Evolutionary conservation across 352 stramenopile species (phyloP).

Genomic region (Phytopythium chamaehyphon): DNA sequence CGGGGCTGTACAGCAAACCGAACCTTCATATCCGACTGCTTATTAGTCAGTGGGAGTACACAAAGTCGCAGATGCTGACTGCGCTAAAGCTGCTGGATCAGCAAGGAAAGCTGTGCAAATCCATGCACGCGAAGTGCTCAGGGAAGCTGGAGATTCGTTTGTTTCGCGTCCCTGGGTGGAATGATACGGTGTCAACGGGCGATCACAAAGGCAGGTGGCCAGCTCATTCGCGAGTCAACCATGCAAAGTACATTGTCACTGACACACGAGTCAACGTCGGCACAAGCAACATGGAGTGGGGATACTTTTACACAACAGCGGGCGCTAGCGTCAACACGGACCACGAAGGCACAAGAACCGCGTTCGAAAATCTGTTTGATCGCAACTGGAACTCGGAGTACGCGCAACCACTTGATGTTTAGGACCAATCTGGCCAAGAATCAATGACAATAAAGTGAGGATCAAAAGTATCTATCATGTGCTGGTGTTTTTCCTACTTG

Average conservation of each 20-base stretch:
- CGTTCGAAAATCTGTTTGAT: constrained; percentile 61
- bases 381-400: constrained; percentile 79
- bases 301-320: constrained; percentile 84
- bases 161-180: constrained; percentile 72
- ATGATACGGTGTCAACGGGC: constrained; percentile 46
- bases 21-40: constrained; percentile 54
- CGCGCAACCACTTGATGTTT: constrained; percentile 26
- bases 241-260: constrained; percentile 84
- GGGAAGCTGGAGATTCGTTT: constrained; percentile 65
- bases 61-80: constrained; percentile 46
- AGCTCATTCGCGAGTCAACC: constrained; percentile 73
- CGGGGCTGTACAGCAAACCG: constrained; percentile 46
- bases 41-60: constrained; percentile 79
- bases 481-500: constrained; percentile 24
- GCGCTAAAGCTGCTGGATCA: constrained; percentile 41
- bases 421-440: background rate
- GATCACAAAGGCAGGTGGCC: constrained; percentile 37
- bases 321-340: constrained; percentile 79
- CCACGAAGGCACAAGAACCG: constrained; percentile 39
- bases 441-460: background rate
- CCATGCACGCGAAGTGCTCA: constrained; percentile 32
- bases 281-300: constrained; percentile 86
- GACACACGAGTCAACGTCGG: constrained; percentile 78
- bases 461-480: background rate
- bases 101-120: constrained; percentile 40